Conservation (phyloP, 176 grass and related monocot genomes). For the Oryza longistaminata region DNA sequence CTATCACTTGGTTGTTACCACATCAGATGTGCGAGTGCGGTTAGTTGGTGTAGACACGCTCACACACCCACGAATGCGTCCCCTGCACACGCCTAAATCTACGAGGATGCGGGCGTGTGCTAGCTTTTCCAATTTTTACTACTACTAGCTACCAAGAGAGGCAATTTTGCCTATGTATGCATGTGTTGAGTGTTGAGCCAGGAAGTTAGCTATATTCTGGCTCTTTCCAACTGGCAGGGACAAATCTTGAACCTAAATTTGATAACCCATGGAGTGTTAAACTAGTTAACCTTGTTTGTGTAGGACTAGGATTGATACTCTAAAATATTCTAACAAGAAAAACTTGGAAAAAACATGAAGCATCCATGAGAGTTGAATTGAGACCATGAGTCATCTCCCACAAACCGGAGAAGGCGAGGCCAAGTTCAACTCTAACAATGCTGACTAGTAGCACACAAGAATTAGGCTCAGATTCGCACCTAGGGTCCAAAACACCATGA, state of each 20-base stretch:
- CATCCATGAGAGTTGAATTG: background rate
- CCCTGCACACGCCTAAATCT: background rate
- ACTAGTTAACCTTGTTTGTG: no score
- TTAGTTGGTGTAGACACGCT: background rate
- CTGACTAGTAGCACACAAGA: background rate
- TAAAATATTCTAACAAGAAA: background rate
- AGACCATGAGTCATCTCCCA: background rate
- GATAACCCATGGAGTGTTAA: no score
- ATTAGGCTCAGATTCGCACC: background rate
- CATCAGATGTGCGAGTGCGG: background rate
- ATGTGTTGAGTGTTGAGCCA: background rate
- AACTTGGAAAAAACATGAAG: background rate
- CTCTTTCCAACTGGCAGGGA: background rate
- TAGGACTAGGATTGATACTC: background rate
- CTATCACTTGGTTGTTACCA: background rate
- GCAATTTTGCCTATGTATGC: background rate
- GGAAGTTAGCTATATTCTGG: background rate
- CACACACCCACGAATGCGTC: no score
- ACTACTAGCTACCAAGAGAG: background rate
- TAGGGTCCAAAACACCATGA: background rate
- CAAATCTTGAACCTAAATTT: background rate
- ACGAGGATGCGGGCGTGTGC: no score
- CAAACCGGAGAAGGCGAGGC: background rate
- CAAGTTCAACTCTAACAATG: background rate
- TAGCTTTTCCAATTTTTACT: background rate